Evolutionary conservation across 2,329 filamentous ascomycete genomes (phyloP).

Genomic region (Saccharata proteae): DNA sequence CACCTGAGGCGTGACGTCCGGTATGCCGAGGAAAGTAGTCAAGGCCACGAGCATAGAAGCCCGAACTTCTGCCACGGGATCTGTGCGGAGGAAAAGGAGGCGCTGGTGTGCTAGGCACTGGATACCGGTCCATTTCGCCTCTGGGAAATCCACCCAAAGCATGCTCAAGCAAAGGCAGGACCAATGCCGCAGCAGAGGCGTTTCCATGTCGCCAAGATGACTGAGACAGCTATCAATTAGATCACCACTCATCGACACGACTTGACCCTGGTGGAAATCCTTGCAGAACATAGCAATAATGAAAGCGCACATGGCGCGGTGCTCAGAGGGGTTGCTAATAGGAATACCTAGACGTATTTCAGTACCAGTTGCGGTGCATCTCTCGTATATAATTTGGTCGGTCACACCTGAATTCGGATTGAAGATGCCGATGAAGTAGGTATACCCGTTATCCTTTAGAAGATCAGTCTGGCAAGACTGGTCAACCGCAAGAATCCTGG

Average conservation of each 20-base stretch:
- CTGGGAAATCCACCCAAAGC: conserved; percentile 79
- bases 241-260: conserved; percentile 80
- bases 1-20: conserved; percentile 82
- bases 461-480: conserved; percentile 86
- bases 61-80: conserved; percentile 83
- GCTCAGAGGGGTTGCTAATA: conserved; percentile 69
- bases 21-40: conserved; percentile 87
- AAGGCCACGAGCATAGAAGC: conserved; percentile 88
- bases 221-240: conserved; percentile 79
- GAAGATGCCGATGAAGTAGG: conserved; percentile 89
- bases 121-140: conserved; percentile 95
- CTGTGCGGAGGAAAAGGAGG: conserved; percentile 67
- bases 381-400: neutral
- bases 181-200: conserved; percentile 85
- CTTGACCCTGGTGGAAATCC: conserved; percentile 81
- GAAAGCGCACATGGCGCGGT: conserved; percentile 98
- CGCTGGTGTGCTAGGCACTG: conserved; percentile 72
- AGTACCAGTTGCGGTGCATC: conserved; percentile 6
- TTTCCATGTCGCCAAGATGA: conserved; percentile 75
- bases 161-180: conserved; percentile 91
- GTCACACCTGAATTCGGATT: conserved; percentile 56
- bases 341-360: conserved; percentile 46
- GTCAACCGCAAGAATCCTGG: conserved; percentile 87
- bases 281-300: conserved; percentile 97
- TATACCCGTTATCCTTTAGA: conserved; percentile 92